These are phyloP conservation scores for Dioszegia hungarica DNA, from an alignment of 768 basidiomycete genomes.

Conservation along the genomic window DNA sequence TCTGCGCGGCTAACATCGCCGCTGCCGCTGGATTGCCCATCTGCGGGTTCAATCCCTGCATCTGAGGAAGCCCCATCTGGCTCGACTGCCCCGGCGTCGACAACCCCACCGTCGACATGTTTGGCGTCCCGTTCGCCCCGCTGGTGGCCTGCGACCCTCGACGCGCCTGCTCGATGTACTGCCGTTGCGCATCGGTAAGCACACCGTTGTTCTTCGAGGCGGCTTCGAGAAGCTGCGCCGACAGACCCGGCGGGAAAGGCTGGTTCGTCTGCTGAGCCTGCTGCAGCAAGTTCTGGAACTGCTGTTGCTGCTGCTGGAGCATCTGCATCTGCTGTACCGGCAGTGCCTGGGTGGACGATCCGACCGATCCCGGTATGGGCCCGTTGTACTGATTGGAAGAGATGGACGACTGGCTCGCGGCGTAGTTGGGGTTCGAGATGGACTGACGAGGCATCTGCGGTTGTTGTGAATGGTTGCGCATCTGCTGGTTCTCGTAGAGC, in stretches of 20 bases:
- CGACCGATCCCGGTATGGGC: too few species aligned
- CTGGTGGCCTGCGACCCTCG: not conserved
- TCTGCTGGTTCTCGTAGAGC: not conserved
- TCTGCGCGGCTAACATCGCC: not conserved
- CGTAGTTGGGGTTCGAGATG: not conserved
- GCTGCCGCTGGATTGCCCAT: not conserved
- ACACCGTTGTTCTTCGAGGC: slow-evolving; percentile 3
- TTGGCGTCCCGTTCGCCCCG: not conserved
- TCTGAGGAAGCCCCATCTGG: too few species aligned
- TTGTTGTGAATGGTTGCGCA: slow-evolving; percentile 3
- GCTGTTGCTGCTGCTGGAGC: slow-evolving; percentile 3
- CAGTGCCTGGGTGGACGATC: too few species aligned
- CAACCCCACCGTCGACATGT: not conserved
- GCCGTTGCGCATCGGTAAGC: slow-evolving; percentile 19
- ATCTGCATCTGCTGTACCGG: not conserved
- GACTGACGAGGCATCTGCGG: not conserved
- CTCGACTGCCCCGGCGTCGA: too few species aligned
- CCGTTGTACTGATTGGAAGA: too few species aligned
- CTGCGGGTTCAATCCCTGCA: too few species aligned
- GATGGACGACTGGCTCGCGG: too few species aligned
- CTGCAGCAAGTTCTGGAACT: slow-evolving; percentile 8
- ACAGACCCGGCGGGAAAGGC: not conserved
- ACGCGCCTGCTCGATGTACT: slow-evolving; percentile 10
- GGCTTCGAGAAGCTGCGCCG: slow-evolving; percentile 18
- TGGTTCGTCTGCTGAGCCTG: not conserved